Base-by-base conservation (phyloP, 192 early-diverging fungal genomes). In the Jimgerdemannia lactiflua region DNA sequence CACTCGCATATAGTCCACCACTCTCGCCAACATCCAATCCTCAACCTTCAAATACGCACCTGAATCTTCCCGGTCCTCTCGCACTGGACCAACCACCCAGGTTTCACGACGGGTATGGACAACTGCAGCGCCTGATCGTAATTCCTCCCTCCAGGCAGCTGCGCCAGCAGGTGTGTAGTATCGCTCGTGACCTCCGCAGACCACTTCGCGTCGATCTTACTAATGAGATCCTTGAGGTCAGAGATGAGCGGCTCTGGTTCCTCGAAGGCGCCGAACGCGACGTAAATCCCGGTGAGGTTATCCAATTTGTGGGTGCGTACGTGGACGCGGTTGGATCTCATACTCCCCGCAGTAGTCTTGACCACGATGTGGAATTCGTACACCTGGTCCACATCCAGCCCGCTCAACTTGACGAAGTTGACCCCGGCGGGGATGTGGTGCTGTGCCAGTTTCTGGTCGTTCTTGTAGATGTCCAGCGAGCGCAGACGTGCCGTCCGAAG, bases 211-310 rank as follows among this genome's bases (percentile, higher is more conserved):
- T 95, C 95, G 73, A 99, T 96, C 66, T 93, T 89, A 44, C 86
- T 84, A 42, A 98, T 71, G 2, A 91, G 77, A 43, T 88, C 90
- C 76, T 95, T 93, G 73, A 99, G 87, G 63, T 89, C 86, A 59
- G 90, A 90, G 39, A 92, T 80, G 29, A 94, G 95, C 10, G 86
- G 86, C 49, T 92, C 91, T 20, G 87, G 84, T 72, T 94, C 93
- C 20, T 81, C 75, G 79, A 97, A 95, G 4, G 87, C 88, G 43
- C 98, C 98, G 87, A 99, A 99, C 78, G 94, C 94, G 39, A 98
- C 94, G 75, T 93, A 89, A 73, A 98, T 95, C 18, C 98, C 98
- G n/a, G 95, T 98, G 43, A 99, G 87, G 79, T 99, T 98, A 65
- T 99, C 97, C 82, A 99, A 85, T 42, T 92, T 86, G 80, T 99